Evolutionary conservation across 371 early-diverging fungal genomes (phyloP).

Genomic region (Mortierella sp.): DNA sequence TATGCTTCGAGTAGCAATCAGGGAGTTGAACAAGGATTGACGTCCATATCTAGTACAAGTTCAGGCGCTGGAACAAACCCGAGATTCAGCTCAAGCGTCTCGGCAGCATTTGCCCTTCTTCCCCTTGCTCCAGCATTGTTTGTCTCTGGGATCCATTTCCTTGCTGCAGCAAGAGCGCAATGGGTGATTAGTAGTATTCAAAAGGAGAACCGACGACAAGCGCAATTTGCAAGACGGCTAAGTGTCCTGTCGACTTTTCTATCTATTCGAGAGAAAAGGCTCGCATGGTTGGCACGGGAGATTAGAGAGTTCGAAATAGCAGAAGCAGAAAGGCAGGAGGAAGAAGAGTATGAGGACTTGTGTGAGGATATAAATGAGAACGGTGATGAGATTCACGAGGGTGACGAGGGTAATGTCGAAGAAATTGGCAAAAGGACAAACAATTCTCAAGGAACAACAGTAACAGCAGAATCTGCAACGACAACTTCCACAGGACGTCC

Average conservation of each 20-base stretch:
- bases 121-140: conserved; percentile 31
- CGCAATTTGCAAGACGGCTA: conserved; percentile 8
- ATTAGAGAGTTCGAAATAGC: conserved; percentile 16
- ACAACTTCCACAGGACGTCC: neutral
- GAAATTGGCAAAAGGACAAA: neutral
- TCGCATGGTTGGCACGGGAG: conserved; percentile 24
- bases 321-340: neutral
- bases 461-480: neutral
- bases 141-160: conserved; percentile 30
- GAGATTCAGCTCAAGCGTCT: neutral
- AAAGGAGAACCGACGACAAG: neutral
- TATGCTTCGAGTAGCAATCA: neutral
- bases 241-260: conserved; percentile 17
- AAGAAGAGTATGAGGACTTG: conserved; percentile 10
- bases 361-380: neutral
- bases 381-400: neutral
- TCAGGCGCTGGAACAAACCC: neutral
- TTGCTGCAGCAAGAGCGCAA: conserved; percentile 16
- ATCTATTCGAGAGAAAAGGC: conserved; percentile 32
- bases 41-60: neutral
- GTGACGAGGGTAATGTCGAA: neutral
- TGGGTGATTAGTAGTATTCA: conserved; percentile 16
- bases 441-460: neutral
- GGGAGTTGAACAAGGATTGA: neutral
- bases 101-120: conserved; percentile 10